Base-by-base conservation (phyloP, 495 filamentous ascomycete genomes). In the Cryomyces antarcticus region DNA sequence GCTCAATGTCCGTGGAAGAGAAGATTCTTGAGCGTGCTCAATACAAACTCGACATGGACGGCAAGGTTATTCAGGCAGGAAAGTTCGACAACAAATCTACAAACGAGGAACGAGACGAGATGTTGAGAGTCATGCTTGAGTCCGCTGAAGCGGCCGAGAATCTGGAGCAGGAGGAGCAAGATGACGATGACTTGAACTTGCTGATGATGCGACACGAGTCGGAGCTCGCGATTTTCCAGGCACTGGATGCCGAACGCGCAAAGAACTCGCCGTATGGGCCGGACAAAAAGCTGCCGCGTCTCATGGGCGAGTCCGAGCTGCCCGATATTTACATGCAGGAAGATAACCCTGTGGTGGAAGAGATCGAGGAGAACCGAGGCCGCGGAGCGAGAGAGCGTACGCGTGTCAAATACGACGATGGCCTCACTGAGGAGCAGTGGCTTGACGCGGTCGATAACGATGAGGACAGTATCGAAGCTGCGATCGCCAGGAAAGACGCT, bases 81-180 rank as follows among this genome's bases (percentile, higher is more conserved):
- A 89, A 92, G 49, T 97, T 97, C 63, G 89, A 97, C 53, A 97
- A 97, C 62, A 97, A 96, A 58, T 97, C 89, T 1, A 95, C 89
- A 9, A 93, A 94, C 53, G 92, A 93, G 44, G 89, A 97, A 60
- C 82, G 89, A 66, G 89, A 97, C 55, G 88, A 87, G 13, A 80
- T 97, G 68, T 66, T 97, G 42, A 72, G 89, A 46, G 87, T 85
- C 27, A 75, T 97, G 50, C 65, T 97, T 39, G 89, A 96, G 55
- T 80, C 77, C 39, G 89, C 89, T 0, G 88, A 95, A 48, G 73
- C 69, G 31, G 79, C 88, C 35, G 88, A 93, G 31, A 80, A 79
- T 49, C 59, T 75, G 30, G 81, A 88, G 40, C 83, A 94, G 48
- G 78, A 86, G 42, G 70, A 74, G 24, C 83, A 93, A 59, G 89